Evolutionary conservation across 2,329 filamentous ascomycete species (phyloP).

Genomic region (Neospermospora avenae): DNA sequence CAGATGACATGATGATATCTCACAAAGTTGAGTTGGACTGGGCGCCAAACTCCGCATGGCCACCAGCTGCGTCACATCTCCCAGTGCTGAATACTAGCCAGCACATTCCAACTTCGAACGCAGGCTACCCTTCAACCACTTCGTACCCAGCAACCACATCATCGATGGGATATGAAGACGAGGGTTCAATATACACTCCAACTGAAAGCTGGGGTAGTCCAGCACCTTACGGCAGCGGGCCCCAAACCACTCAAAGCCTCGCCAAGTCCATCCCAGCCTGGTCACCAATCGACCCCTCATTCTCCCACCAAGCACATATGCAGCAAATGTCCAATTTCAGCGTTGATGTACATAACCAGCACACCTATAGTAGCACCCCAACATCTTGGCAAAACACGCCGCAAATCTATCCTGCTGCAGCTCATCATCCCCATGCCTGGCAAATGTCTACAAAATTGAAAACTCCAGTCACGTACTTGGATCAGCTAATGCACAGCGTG

Average conservation of each 20-base stretch:
- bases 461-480: slow-evolving; percentile 28
- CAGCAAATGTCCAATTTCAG: slow-evolving; percentile 26
- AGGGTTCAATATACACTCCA: slow-evolving; percentile 22
- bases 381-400: slow-evolving; percentile 33
- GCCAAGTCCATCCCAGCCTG: slow-evolving; percentile 25
- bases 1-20: slow-evolving; percentile 26
- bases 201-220: slow-evolving; percentile 26
- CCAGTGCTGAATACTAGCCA: slow-evolving; percentile 6
- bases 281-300: slow-evolving; percentile 30
- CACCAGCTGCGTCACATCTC: slow-evolving; percentile 13
- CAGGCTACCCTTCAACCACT: slow-evolving; percentile 15
- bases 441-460: slow-evolving; percentile 34
- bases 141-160: slow-evolving; percentile 15
- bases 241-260: slow-evolving; percentile 15
- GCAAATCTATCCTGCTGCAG: slow-evolving; percentile 23
- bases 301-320: slow-evolving; percentile 26
- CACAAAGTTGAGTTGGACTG: slow-evolving; percentile 26
- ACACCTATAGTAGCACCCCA: slow-evolving; percentile 3
- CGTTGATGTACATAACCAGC: slow-evolving; percentile 23
- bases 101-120: slow-evolving; percentile 14
- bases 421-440: slow-evolving; percentile 15
- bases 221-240: slow-evolving; percentile 24
- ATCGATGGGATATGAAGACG: slow-evolving; percentile 21
- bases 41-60: slow-evolving; percentile 19
- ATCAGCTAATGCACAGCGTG: slow-evolving; percentile 31